Conservation (phyloP, 257 asterid species). For the Anisodus acutangulus region DNA sequence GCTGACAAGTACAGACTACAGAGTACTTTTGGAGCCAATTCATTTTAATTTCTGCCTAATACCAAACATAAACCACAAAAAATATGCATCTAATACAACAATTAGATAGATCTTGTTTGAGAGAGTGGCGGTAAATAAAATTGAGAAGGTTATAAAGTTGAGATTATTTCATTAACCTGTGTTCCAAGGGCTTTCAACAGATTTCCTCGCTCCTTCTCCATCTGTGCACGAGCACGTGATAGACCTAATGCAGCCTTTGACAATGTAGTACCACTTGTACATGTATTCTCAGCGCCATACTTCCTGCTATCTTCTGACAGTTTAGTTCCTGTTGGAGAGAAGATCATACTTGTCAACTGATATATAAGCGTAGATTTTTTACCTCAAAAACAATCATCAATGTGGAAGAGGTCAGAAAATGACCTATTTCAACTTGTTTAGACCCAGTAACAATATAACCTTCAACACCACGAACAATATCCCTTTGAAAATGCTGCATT, state of each 20-base stretch:
- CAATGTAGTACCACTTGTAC: slow-evolving; percentile 92
- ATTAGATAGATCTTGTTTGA: not conserved
- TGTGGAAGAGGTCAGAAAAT: slow-evolving; percentile 25
- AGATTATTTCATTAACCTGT: slow-evolving; percentile 60
- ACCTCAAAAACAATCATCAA: slow-evolving; percentile 25
- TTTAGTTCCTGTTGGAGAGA: slow-evolving; percentile 63
- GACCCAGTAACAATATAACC: slow-evolving; percentile 96
- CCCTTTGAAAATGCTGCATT: slow-evolving; percentile 98
- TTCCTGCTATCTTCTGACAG: slow-evolving; percentile 94
- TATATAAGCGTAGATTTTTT: slow-evolving; percentile 29
- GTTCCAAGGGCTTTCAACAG: slow-evolving; percentile 97
- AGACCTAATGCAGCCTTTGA: slow-evolving; percentile 91
- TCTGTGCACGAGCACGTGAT: slow-evolving; percentile 83
- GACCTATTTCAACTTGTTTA: slow-evolving; percentile 93
- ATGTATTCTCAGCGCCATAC: slow-evolving; percentile 87
- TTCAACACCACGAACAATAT: slow-evolving; percentile 96
- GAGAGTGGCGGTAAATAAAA: not conserved
- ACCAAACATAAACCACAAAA: slow-evolving; percentile 7
- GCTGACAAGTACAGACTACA: not conserved
- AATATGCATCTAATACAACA: slow-evolving; percentile 11
- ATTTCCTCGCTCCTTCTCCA: slow-evolving; percentile 99
- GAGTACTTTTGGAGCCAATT: slow-evolving; percentile 12
- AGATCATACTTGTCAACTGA: not conserved
- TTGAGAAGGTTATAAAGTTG: slow-evolving; percentile 12
- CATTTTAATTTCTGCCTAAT: not conserved